Conservation (phyloP, 1,139 yeast genomes). For the Lodderomyces beijingensis region DNA sequence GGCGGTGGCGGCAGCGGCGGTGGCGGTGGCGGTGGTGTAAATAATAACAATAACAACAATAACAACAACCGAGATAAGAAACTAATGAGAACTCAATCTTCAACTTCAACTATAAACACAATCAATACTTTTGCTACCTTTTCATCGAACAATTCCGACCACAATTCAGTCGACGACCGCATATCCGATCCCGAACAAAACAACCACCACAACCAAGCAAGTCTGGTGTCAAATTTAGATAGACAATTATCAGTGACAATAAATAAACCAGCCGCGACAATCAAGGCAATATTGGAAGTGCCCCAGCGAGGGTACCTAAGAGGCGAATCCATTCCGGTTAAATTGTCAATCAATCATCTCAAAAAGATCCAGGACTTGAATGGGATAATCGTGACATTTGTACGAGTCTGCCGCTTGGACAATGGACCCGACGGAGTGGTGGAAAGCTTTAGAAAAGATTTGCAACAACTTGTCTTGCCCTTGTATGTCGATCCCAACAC, state of each 20-base stretch:
- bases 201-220: background rate
- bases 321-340: slow-evolving; percentile 76
- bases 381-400: slow-evolving; percentile 76
- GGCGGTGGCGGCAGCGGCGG: no score
- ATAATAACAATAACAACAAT: no score
- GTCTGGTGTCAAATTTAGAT: background rate
- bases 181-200: slow-evolving; percentile 2
- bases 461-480: slow-evolving; percentile 74
- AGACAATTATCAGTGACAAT: background rate
- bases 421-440: slow-evolving; percentile 59
- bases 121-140: slow-evolving; percentile 38
- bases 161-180: slow-evolving; percentile 10
- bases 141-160: slow-evolving; percentile 36
- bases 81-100: slow-evolving; percentile 44
- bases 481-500: slow-evolving; percentile 71
- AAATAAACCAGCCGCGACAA: slow-evolving; percentile 19
- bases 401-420: slow-evolving; percentile 75
- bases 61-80: slow-evolving; percentile 19
- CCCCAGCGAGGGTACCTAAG: slow-evolving; percentile 70
- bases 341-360: slow-evolving; percentile 61
- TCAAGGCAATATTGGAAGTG: slow-evolving; percentile 54
- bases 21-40: no score
- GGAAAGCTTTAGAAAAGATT: slow-evolving; percentile 81
- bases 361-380: slow-evolving; percentile 67
- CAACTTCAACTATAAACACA: slow-evolving; percentile 38